phyloP scores from a whole-genome alignment of 2,329 filamentous ascomycete species.

The Phyllosticta citriasiana region DNA sequence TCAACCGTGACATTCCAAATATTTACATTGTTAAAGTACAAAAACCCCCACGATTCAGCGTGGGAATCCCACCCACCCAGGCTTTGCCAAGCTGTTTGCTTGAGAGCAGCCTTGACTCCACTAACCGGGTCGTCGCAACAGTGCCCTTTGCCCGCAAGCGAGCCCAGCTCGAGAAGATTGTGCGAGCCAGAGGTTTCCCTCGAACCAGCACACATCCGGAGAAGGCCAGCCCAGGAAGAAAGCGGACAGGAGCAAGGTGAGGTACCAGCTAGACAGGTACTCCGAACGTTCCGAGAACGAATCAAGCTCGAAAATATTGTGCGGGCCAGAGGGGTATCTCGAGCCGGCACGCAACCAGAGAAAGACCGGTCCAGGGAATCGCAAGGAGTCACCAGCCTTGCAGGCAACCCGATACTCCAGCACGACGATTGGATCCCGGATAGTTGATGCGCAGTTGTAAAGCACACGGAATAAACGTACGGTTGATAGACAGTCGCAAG shows the following conservation, averaged over 20 bases:
- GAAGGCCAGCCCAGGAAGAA: neutral
- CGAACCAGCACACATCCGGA: neutral
- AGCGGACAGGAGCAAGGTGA: neutral
- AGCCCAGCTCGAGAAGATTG: neutral
- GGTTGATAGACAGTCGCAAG: neutral
- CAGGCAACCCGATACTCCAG: too few relatives aligned
- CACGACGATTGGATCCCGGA: too few relatives aligned
- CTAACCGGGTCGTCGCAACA: neutral
- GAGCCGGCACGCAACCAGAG: neutral
- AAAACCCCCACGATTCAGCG: neutral
- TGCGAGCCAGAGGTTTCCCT: neutral
- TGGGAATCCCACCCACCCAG: slow-evolving; percentile 4
- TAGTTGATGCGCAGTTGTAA: neutral
- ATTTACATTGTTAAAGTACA: neutral
- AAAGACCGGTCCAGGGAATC: neutral
- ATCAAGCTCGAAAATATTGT: neutral
- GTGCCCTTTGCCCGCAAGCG: neutral
- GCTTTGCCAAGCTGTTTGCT: neutral
- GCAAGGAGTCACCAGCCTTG: neutral
- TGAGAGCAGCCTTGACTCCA: neutral
- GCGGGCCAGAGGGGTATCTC: neutral
- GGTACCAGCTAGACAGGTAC: neutral
- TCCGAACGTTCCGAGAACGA: neutral
- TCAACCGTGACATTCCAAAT: neutral
- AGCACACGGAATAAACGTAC: neutral